Evolutionary conservation across 192 early-diverging fungal species (phyloP).

Genomic region (Coemansia reversa): DNA sequence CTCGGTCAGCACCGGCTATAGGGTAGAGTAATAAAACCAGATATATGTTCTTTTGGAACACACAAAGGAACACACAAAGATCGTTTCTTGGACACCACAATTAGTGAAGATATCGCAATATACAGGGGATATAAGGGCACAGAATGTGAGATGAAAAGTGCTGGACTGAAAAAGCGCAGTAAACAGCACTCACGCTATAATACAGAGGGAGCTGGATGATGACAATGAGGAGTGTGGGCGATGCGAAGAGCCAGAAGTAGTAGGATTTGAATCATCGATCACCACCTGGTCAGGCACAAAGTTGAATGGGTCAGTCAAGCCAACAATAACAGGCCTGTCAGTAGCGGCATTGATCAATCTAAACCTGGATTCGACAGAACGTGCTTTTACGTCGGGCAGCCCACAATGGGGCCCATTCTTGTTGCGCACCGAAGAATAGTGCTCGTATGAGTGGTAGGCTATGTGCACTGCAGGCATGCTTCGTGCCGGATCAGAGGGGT

Average conservation of each 20-base stretch:
- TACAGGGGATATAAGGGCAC: not conserved
- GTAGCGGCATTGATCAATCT: conserved; percentile 5
- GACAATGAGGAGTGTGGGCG: not conserved
- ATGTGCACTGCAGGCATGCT: conserved; percentile 60
- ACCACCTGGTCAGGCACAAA: not conserved
- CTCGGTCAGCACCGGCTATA: not conserved
- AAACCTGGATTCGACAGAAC: conserved; percentile 6
- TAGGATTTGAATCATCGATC: not conserved
- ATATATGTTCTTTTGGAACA: not conserved
- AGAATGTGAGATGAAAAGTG: not conserved
- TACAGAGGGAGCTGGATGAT: conserved; percentile 10
- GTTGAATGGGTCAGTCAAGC: not conserved
- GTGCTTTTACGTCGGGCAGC: conserved; percentile 59
- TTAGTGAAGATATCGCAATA: not conserved
- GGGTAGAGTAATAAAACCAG: not conserved
- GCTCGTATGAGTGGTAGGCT: conserved; percentile 77
- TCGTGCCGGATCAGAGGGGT: conserved; percentile 35
- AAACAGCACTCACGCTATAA: conserved; percentile 8
- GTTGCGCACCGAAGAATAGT: conserved; percentile 74
- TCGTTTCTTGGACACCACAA: not conserved
- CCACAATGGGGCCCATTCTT: conserved; percentile 62
- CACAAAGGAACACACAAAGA: not conserved
- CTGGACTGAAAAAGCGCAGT: not conserved
- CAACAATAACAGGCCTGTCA: conserved; percentile 2
- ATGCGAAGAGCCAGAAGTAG: not conserved